Base-by-base conservation (phyloP, 2,329 filamentous ascomycete species). In the Alternaria incomplexa region DNA sequence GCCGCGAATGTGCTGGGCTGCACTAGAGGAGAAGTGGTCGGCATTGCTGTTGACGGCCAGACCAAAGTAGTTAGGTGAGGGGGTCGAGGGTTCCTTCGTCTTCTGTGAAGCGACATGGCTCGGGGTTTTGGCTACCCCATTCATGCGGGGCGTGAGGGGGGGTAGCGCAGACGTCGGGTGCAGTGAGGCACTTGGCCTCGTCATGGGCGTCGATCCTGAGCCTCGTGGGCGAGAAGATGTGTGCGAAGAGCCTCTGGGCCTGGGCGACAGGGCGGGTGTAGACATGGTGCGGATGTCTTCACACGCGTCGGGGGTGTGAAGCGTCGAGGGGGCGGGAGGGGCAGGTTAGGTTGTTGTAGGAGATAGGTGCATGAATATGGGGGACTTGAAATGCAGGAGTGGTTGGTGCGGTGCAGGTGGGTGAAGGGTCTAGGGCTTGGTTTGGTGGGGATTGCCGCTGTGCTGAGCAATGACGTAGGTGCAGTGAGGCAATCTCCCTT, bases 11-110 rank as follows among this genome's bases (percentile, higher is more conserved):
- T 91, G 84, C 32, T 85, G 84, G 5, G 85, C 87, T 23, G 81
- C 80, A 65, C 81, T 83, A 3, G 90, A 90, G 56, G 90, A 89
- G 64, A 89, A 86, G 23, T 86, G 84, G 64, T 92, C 89, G 58
- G 81, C 84, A 48, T 82, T 80, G 20, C 87, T 78, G 22, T 87
- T 78, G 65, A 92, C 82, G 28, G 89, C 84, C 63, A 96, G 87
- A 59, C 91, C 92, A 77, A 97, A 97, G 80, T 97, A 97, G 77
- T 94, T 96, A 12, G 93, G 92, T 76, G 92, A 95, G 23, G 85
- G 78, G 5, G 75, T 79, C 46, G 72, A 71, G 5, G 74, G 71
- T n/a, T 73, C 68, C 50, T 78, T 76, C 43, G 63, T 61, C 59
- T 64, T 72, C 13, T 72, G 63, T 17, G 59, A 58, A 46, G 61